A percentile compares a stretch with the other conserved stretches of the same genome.
phyloP scores from a whole-genome alignment of 148 eudicot genomes.

The Mesembryanthemum crystallinum region DNA sequence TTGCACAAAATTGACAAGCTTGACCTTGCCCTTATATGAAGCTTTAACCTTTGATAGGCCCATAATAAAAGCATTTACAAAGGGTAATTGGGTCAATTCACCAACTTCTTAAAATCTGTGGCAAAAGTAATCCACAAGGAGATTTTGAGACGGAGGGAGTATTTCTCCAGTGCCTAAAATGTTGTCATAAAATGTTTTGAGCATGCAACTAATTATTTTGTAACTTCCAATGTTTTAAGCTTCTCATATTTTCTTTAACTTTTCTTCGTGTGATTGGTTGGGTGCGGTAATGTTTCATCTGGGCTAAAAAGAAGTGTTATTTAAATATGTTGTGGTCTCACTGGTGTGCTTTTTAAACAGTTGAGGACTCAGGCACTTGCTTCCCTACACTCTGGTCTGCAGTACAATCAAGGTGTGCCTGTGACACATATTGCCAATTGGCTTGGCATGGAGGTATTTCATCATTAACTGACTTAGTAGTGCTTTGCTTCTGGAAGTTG shows the following conservation, averaged over 20 bases:
- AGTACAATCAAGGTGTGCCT: conserved; percentile 85
- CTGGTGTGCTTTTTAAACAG: conserved; percentile 43
- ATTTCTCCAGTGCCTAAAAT: too few species aligned
- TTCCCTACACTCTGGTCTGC: conserved; percentile 84
- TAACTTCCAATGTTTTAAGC: background rate
- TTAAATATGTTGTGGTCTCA: conserved; percentile 2
- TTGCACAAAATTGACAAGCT: too few species aligned
- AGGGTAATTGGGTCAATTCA: too few species aligned
- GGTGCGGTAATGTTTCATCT: conserved; percentile 5
- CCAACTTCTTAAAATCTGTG: too few species aligned
- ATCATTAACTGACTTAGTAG: background rate
- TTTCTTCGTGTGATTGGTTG: background rate
- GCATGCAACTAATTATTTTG: background rate
- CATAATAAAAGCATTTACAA: too few species aligned
- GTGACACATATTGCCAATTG: conserved; percentile 71
- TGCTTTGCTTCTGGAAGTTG: background rate
- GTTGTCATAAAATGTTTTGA: background rate
- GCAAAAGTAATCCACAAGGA: too few species aligned
- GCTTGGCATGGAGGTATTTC: conserved; percentile 92
- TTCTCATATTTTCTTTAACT: background rate
- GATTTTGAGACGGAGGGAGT: too few species aligned
- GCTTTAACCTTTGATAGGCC: too few species aligned
- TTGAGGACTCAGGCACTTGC: conserved; percentile 94
- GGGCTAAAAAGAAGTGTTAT: background rate
- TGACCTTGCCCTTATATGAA: too few species aligned